These are phyloP conservation scores for Prunella vulgaris DNA, from an alignment of 257 asterid species.

Conservation along the genomic window DNA sequence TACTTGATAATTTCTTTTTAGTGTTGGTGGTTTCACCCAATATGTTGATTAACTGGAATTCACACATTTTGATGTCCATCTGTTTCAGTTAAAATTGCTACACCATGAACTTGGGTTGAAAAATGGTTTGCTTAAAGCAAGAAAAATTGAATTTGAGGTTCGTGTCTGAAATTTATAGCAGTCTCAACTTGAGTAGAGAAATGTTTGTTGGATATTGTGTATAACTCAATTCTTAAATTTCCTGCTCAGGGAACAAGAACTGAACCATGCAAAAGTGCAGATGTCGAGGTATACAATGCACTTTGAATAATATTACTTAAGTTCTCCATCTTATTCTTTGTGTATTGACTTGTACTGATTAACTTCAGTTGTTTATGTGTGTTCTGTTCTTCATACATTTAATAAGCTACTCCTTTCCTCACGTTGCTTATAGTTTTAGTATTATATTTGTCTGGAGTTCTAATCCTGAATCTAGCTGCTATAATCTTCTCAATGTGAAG, in stretches of 20 bases:
- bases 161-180: conserved; percentile 11
- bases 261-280: conserved; percentile 23
- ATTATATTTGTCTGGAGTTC: not conserved
- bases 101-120: conserved; percentile 69
- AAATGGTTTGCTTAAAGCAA: conserved; percentile 49
- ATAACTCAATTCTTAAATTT: conserved; percentile 1
- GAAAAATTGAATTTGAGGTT: conserved; percentile 43
- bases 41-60: not conserved
- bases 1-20: not conserved
- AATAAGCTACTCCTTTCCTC: not conserved
- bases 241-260: conserved; percentile 31
- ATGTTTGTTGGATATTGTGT: not conserved
- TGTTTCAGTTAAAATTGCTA: conserved; percentile 51
- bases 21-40: not conserved
- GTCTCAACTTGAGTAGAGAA: conserved; percentile 8
- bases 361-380: not conserved
- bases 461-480: conserved; percentile 5
- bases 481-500: conserved; percentile 14
- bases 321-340: not conserved
- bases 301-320: not conserved
- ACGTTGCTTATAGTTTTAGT: not conserved
- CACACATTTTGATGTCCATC: not conserved
- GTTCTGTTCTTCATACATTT: not conserved
- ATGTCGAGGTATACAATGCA: conserved; percentile 38
- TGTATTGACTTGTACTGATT: not conserved